These are phyloP conservation scores for Globisporangium perplexum DNA, from an alignment of 352 stramenopile genomes.

Conservation along the genomic window DNA sequence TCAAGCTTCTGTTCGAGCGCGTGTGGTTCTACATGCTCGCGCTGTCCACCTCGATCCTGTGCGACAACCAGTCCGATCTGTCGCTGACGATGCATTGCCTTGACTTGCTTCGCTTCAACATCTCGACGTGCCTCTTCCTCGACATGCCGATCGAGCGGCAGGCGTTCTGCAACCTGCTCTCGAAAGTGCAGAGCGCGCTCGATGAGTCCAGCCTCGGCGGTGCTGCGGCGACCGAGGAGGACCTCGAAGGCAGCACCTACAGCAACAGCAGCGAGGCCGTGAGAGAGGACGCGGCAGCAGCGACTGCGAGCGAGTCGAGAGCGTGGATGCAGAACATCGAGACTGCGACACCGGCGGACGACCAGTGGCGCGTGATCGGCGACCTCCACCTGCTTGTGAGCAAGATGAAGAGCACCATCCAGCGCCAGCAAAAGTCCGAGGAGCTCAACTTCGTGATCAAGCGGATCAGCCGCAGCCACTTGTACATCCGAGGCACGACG, in stretches of 20 bases:
- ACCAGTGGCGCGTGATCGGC: constrained; percentile 79
- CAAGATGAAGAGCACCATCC: constrained; percentile 87
- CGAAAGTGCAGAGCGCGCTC: constrained; percentile 64
- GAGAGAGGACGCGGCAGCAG: neutral
- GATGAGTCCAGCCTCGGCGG: constrained; percentile 19
- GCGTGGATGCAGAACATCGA: constrained; percentile 67
- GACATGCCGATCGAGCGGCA: constrained; percentile 70
- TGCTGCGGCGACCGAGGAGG: neutral
- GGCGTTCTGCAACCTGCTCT: constrained; percentile 69
- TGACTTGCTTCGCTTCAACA: constrained; percentile 73
- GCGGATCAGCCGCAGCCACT: constrained; percentile 89
- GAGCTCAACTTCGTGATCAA: constrained; percentile 83
- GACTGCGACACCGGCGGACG: constrained; percentile 48
- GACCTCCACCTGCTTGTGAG: constrained; percentile 89
- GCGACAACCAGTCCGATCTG: constrained; percentile 70
- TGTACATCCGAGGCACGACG: constrained; percentile 92
- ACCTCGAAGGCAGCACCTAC: constrained; percentile 1
- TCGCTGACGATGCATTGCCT: constrained; percentile 78
- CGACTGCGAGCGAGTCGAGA: constrained; percentile 2
- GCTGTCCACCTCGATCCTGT: constrained; percentile 78
- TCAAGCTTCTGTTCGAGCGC: constrained; percentile 89
- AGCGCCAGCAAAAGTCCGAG: constrained; percentile 73
- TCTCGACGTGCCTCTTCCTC: constrained; percentile 81
- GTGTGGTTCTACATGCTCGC: constrained; percentile 96
- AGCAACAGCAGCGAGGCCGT: constrained; percentile 4